Conservation (phyloP, 1,139 yeast species). For the Zygosaccharomyces sapae region DNA sequence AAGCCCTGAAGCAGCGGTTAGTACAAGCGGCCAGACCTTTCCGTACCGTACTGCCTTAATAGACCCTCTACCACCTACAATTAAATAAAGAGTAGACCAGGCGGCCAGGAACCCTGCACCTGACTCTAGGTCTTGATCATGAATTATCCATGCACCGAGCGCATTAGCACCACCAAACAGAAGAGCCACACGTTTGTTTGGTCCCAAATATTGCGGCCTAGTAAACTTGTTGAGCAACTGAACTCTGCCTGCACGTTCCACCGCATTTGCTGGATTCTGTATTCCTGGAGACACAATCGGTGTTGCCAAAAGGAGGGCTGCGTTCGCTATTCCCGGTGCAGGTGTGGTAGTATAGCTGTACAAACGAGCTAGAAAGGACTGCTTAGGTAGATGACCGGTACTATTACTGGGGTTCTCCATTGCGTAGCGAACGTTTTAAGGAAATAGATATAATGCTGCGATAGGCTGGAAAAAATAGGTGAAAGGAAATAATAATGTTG, state of each 20-base stretch:
- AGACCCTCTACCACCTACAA: slow-evolving; percentile 68
- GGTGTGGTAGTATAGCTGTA: slow-evolving; percentile 46
- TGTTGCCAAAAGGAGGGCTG: slow-evolving; percentile 43
- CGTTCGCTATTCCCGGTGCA: slow-evolving; percentile 49
- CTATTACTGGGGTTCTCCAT: slow-evolving; percentile 13
- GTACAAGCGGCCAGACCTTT: slow-evolving; percentile 56
- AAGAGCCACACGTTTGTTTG: slow-evolving; percentile 44
- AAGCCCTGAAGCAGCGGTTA: slow-evolving; percentile 56
- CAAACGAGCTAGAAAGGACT: slow-evolving; percentile 23
- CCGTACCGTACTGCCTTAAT: slow-evolving; percentile 44
- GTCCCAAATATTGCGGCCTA: slow-evolving; percentile 38
- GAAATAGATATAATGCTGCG: too few relatives aligned
- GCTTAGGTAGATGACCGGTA: slow-evolving; percentile 9
- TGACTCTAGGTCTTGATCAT: slow-evolving; percentile 74
- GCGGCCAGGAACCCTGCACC: slow-evolving; percentile 88
- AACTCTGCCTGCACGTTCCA: slow-evolving; percentile 11
- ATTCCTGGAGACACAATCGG: slow-evolving; percentile 41
- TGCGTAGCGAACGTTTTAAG: neutral
- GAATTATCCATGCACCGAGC: slow-evolving; percentile 75
- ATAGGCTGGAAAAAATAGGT: neutral
- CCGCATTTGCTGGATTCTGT: slow-evolving; percentile 15
- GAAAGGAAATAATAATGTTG: too few relatives aligned
- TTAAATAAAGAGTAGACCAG: slow-evolving; percentile 74
- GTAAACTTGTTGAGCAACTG: slow-evolving; percentile 12
- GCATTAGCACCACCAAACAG: slow-evolving; percentile 70